A percentile compares a stretch with the other conserved stretches of the same genome.
Evolutionary conservation across 2,329 filamentous ascomycete species (phyloP).

Genomic region (Calcarisporium arbuscula): DNA sequence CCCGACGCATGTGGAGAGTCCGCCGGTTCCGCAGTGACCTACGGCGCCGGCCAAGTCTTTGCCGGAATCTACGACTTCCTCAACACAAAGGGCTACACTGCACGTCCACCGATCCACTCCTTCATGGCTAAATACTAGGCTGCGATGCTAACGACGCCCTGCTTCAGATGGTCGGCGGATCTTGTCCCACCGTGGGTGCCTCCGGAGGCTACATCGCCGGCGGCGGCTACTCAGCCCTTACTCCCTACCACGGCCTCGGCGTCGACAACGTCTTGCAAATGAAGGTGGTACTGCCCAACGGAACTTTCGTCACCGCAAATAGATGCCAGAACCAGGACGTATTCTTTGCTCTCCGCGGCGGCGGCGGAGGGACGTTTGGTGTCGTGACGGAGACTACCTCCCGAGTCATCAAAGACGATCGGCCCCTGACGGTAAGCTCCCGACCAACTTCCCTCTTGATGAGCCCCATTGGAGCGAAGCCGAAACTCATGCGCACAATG

Average conservation of each 20-base stretch:
- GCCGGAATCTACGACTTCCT: too few relatives aligned
- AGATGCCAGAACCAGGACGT: slow-evolving; percentile 36
- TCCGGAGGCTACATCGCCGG: slow-evolving; percentile 25
- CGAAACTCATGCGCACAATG: too few relatives aligned
- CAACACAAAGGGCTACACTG: too few relatives aligned
- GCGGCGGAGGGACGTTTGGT: slow-evolving; percentile 35
- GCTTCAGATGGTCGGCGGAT: slow-evolving; percentile 4
- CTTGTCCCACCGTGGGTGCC: slow-evolving; percentile 16
- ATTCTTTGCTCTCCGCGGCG: slow-evolving; percentile 44
- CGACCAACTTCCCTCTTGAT: too few relatives aligned
- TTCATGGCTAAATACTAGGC: too few relatives aligned
- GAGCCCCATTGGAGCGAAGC: too few relatives aligned
- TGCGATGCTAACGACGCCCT: too few relatives aligned
- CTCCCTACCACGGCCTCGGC: slow-evolving; percentile 32
- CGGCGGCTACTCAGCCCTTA: slow-evolving; percentile 43
- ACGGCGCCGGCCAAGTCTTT: too few relatives aligned
- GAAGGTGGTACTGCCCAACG: slow-evolving; percentile 36
- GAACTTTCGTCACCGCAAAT: slow-evolving; percentile 32
- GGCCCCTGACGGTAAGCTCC: too few relatives aligned
- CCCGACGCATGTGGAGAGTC: slow-evolving; percentile 1
- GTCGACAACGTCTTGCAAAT: slow-evolving; percentile 26
- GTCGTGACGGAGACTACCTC: slow-evolving; percentile 33
- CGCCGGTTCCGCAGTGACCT: too few relatives aligned
- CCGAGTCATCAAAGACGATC: slow-evolving; percentile 2
- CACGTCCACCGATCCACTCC: too few relatives aligned